phyloP scores from a whole-genome alignment of 2,329 filamentous ascomycete species.

The Alternaria longipes region DNA sequence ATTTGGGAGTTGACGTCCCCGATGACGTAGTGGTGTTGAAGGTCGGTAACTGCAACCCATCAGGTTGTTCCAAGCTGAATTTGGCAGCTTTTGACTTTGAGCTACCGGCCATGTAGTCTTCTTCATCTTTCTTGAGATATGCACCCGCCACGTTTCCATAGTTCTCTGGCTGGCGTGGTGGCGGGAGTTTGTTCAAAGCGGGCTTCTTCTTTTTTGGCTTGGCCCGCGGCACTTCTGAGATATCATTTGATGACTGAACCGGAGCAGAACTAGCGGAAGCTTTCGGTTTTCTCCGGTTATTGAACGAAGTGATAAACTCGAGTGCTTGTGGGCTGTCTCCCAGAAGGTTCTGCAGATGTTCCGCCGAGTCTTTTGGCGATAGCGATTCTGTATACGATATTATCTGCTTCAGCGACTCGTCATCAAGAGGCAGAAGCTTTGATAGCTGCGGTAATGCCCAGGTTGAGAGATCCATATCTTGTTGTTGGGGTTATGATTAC shows the following conservation, averaged over 20 bases:
- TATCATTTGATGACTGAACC: conserved; percentile 27
- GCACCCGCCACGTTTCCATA: conserved; percentile 71
- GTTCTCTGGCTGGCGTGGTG: conserved; percentile 62
- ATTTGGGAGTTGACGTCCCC: conserved; percentile 46
- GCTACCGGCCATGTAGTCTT: conserved; percentile 73
- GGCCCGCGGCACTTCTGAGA: conserved; percentile 45
- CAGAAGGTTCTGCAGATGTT: conserved; percentile 87
- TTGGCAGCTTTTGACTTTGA: conserved; percentile 53
- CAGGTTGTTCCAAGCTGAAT: conserved; percentile 62
- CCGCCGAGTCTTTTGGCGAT: conserved; percentile 77
- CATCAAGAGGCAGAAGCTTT: conserved; percentile 82
- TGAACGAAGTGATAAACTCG: conserved; percentile 78
- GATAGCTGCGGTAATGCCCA: conserved; percentile 78
- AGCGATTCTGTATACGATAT: conserved; percentile 82
- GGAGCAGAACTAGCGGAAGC: conserved; percentile 31
- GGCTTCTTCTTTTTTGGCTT: conserved; percentile 55
- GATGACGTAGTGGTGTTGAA: conserved; percentile 35
- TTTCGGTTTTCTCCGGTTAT: conserved; percentile 65
- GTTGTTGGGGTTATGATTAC: conserved; percentile 8
- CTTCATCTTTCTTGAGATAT: conserved; percentile 78
- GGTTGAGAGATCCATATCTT: conserved; percentile 52
- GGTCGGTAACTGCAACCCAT: conserved; percentile 49
- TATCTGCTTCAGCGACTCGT: conserved; percentile 83
- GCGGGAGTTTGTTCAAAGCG: conserved; percentile 50
- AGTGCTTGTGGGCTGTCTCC: conserved; percentile 81